Conservation (phyloP, 2,329 filamentous ascomycete genomes). For the Paraphaeosphaeria sporulosa region DNA sequence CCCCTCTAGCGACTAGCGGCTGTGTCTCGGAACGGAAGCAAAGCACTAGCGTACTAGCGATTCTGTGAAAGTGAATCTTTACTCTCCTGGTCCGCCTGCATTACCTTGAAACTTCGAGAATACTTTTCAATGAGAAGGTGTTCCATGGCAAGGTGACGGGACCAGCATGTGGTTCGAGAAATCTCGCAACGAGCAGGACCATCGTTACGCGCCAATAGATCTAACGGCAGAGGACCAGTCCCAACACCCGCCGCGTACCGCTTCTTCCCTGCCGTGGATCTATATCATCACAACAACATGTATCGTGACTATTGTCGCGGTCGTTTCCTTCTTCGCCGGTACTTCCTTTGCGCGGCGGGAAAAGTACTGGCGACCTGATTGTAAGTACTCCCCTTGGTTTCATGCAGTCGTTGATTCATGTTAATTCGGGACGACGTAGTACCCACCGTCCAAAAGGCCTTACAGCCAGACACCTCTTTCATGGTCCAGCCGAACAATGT, state of each 20-base stretch:
- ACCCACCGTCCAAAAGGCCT: background rate
- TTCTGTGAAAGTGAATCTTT: too few species aligned
- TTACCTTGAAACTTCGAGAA: too few species aligned
- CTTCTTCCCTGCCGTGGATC: background rate
- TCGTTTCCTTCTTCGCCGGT: background rate
- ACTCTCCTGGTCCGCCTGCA: too few species aligned
- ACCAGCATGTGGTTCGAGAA: background rate
- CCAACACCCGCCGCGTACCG: background rate
- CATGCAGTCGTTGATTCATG: background rate
- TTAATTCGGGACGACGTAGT: background rate
- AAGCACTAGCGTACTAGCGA: too few species aligned
- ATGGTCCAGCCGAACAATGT: background rate
- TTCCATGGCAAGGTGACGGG: background rate
- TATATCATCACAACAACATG: background rate
- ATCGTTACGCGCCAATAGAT: background rate
- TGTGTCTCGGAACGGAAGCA: too few species aligned
- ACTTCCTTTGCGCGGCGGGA: background rate
- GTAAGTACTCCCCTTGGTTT: background rate
- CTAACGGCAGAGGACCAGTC: background rate
- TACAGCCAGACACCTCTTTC: background rate
- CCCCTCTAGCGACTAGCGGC: too few species aligned
- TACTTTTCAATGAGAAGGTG: background rate
- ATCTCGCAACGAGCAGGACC: background rate
- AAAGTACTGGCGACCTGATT: background rate
- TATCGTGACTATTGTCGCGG: background rate